Evolutionary conservation across 352 stramenopile species (phyloP), one percentile per base, ranked within the genome.

Genomic region (Phytophthora boehmeriae): DNA sequence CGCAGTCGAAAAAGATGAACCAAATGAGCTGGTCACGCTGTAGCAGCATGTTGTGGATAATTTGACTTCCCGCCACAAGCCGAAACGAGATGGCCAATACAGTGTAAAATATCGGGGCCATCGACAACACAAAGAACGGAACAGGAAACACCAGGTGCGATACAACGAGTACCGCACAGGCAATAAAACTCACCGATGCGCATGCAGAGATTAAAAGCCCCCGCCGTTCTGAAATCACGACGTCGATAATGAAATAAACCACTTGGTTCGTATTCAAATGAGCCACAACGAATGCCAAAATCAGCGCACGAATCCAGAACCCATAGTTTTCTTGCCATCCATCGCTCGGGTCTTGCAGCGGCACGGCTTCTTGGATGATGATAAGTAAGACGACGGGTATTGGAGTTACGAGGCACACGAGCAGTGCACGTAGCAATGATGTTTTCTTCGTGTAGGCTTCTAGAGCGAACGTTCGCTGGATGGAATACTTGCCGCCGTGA

Each of bases 101-200:
- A 1, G 56, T 17, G 48, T 60, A 70, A 25, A 61, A 66, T 1
- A 54, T 28, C 9, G 62, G 62, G 27, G 54, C 59, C 61, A 65
- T 69, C 1, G 54, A 60, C 25, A 70, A 43, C 48, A 60, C 59
- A 35, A 64, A 65, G 11, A 71, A 71, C 11, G 63, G 63, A 14
- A 67, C 67, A 1, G 63, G 57, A 13, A 67, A 63, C 2, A 36
- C 20, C 14, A 44, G 5, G 2, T 51, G 3, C n/a, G 60, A 57
- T 1, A 46, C 4, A 19, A 30, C 17, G 4, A 63, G 32, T n/a
- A n/a, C n/a, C n/a, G n/a, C n/a, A n/a, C n/a, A n/a, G n/a, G n/a
- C n/a, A n/a, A n/a, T n/a, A n/a, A n/a, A n/a, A n/a, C n/a, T n/a
- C n/a, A n/a, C n/a, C n/a, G n/a, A n/a, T n/a, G n/a, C n/a, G n/a